A percentile compares a stretch with the other conserved stretches of the same genome.
These are phyloP conservation scores for Kalaharituber pfeilii DNA, from an alignment of 2,329 filamentous ascomycete genomes.

Conservation along the genomic window DNA sequence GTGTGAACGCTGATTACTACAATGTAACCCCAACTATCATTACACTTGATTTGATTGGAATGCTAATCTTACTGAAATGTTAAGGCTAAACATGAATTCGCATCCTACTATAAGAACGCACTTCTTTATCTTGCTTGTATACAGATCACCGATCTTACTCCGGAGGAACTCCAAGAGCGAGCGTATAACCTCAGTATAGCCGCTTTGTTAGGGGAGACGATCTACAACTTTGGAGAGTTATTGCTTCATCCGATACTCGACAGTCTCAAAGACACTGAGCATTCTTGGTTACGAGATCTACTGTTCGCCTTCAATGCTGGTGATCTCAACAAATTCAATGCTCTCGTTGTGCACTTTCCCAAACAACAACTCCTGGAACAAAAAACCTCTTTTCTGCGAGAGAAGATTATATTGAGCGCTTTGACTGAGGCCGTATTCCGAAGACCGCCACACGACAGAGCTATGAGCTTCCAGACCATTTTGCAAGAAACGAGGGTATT, in stretches of 20 bases:
- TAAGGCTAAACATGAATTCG: slow-evolving; percentile 70
- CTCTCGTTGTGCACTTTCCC: slow-evolving; percentile 60
- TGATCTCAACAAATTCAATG: slow-evolving; percentile 73
- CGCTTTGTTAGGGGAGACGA: slow-evolving; percentile 79
- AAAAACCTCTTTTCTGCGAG: slow-evolving; percentile 70
- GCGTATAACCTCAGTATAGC: slow-evolving; percentile 89
- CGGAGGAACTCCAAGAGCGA: slow-evolving; percentile 58
- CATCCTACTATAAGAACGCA: slow-evolving; percentile 91
- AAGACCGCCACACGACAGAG: slow-evolving; percentile 82
- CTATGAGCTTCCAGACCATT: slow-evolving; percentile 82
- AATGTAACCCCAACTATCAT: slow-evolving; percentile 36
- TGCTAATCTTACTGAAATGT: neutral
- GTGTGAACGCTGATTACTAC: slow-evolving; percentile 87
- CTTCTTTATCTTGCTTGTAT: slow-evolving; percentile 96
- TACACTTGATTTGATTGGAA: neutral
- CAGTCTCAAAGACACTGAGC: slow-evolving; percentile 53
- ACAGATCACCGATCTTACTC: slow-evolving; percentile 56
- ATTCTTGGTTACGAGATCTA: slow-evolving; percentile 85
- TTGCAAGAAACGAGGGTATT: slow-evolving; percentile 81
- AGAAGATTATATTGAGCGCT: slow-evolving; percentile 95
- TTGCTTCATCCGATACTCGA: slow-evolving; percentile 91
- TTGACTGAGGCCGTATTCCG: slow-evolving; percentile 94
- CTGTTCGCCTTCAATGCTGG: slow-evolving; percentile 95
- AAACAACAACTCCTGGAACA: slow-evolving; percentile 63
- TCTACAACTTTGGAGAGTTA: slow-evolving; percentile 99